These are phyloP conservation scores for Peniophora sp. DNA, from an alignment of 1,284 basidiomycete genomes.

Conservation along the genomic window DNA sequence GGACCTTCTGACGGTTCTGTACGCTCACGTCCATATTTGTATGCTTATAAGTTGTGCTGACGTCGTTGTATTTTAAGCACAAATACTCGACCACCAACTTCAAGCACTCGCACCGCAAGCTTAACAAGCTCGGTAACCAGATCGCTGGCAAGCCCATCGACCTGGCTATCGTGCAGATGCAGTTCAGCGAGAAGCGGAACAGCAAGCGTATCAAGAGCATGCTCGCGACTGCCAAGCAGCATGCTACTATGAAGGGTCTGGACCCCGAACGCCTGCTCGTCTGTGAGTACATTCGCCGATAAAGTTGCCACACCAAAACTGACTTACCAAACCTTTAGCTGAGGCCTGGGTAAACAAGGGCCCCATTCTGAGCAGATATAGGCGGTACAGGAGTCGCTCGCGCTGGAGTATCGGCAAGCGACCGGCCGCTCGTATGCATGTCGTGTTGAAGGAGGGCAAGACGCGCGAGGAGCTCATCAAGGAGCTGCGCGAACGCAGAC, in stretches of 20 bases:
- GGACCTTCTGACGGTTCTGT: conserved; percentile 23
- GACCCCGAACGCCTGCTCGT: conserved; percentile 73
- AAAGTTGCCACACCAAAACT: not conserved
- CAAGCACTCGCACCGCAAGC: conserved; percentile 89
- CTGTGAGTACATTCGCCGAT: conserved; percentile 63
- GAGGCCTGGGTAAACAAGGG: conserved; percentile 95
- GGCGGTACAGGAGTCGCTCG: no score
- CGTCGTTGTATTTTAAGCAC: conserved; percentile 53
- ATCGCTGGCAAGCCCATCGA: conserved; percentile 88
- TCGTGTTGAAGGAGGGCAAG: conserved; percentile 80
- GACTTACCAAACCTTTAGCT: conserved; percentile 35
- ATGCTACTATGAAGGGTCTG: conserved; percentile 79
- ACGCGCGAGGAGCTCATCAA: conserved; percentile 65
- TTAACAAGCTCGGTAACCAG: conserved; percentile 83
- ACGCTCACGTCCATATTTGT: not conserved
- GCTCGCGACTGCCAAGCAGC: conserved; percentile 81
- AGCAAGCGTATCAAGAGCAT: conserved; percentile 83
- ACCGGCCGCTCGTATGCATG: conserved; percentile 70
- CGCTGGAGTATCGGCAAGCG: conserved; percentile 51
- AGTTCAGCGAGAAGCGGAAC: conserved; percentile 88
- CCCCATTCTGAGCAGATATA: conserved; percentile 6
- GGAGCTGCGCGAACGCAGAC: conserved; percentile 55
- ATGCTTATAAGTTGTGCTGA: not conserved
- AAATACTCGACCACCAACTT: conserved; percentile 88
- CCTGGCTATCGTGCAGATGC: conserved; percentile 93